These are phyloP conservation scores for Sutorius eximius DNA, from an alignment of 1,284 basidiomycete genomes.

Conservation along the genomic window DNA sequence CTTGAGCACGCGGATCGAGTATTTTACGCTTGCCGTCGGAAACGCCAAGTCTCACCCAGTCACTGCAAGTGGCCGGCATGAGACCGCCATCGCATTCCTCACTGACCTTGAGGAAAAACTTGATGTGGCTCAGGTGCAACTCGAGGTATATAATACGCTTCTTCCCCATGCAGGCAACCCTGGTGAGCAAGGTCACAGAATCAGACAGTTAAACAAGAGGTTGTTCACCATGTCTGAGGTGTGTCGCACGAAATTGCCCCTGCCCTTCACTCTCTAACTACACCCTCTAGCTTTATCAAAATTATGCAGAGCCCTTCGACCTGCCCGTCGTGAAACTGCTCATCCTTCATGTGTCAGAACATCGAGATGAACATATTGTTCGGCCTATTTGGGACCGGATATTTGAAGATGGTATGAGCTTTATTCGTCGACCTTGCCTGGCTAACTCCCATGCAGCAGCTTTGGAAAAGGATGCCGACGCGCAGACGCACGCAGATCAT, in stretches of 20 bases:
- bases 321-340: constrained; percentile 85
- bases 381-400: constrained; percentile 88
- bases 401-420: constrained; percentile 67
- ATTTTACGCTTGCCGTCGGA: constrained; percentile 89
- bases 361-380: constrained; percentile 81
- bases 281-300: constrained; percentile 73
- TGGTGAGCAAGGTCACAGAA: constrained; percentile 53
- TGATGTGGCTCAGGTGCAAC: constrained; percentile 95
- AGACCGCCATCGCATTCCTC: constrained; percentile 87
- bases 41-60: constrained; percentile 94
- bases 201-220: constrained; percentile 54
- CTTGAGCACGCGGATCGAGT: constrained; percentile 78
- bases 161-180: constrained; percentile 60
- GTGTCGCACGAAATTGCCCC: constrained; percentile 17
- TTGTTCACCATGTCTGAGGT: constrained; percentile 75
- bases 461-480: constrained; percentile 49
- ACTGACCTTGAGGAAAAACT: constrained; percentile 94
- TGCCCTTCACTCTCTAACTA: constrained; percentile 10
- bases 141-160: constrained; percentile 78
- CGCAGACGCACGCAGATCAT: constrained; percentile 55
- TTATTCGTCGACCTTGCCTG: background rate
- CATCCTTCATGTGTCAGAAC: constrained; percentile 92
- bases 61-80: constrained; percentile 71
- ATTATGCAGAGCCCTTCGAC: constrained; percentile 87
- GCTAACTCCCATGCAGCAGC: constrained; percentile 36